Percentiles rank a stretch among this genome's conserved stretches.
phyloP scores from a whole-genome alignment of 768 basidiomycete genomes.

The Trametes villosa region DNA sequence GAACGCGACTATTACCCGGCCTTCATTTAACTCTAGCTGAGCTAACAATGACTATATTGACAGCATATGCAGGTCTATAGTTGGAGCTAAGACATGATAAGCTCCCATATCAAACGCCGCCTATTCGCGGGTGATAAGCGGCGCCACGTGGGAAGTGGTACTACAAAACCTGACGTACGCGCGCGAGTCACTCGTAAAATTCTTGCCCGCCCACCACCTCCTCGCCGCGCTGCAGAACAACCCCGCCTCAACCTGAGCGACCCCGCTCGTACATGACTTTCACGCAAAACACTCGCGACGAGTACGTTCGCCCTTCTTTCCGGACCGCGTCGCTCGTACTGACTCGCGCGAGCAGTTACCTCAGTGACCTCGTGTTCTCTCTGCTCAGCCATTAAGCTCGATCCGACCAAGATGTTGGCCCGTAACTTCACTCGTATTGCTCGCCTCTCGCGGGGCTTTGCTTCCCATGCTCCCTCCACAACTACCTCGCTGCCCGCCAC shows the following conservation, averaged over 20 bases:
- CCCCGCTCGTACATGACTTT: slow-evolving; percentile 69
- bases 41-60: too few relatives aligned
- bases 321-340: slow-evolving; percentile 21
- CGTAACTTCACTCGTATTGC: slow-evolving; percentile 56
- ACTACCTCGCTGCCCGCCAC: slow-evolving; percentile 64
- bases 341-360: slow-evolving; percentile 59
- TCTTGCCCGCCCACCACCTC: slow-evolving; percentile 18
- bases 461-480: slow-evolving; percentile 58
- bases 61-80: too few relatives aligned
- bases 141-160: slow-evolving; percentile 13
- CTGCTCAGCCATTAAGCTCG: slow-evolving; percentile 49
- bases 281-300: slow-evolving; percentile 88
- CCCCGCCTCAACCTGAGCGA: slow-evolving; percentile 28
- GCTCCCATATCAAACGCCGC: background rate
- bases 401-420: slow-evolving; percentile 54
- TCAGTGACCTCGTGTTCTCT: slow-evolving; percentile 90
- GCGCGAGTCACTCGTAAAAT: slow-evolving; percentile 22
- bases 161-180: slow-evolving; percentile 21
- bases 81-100: background rate
- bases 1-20: too few relatives aligned
- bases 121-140: background rate
- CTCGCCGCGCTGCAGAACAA: background rate
- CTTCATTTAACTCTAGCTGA: too few relatives aligned
- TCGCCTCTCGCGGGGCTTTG: slow-evolving; percentile 61
- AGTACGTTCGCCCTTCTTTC: slow-evolving; percentile 51